A percentile compares a stretch with the other conserved stretches of the same genome.
Conservation (phyloP, 106 monocot genomes). For the Allium sativum region DNA sequence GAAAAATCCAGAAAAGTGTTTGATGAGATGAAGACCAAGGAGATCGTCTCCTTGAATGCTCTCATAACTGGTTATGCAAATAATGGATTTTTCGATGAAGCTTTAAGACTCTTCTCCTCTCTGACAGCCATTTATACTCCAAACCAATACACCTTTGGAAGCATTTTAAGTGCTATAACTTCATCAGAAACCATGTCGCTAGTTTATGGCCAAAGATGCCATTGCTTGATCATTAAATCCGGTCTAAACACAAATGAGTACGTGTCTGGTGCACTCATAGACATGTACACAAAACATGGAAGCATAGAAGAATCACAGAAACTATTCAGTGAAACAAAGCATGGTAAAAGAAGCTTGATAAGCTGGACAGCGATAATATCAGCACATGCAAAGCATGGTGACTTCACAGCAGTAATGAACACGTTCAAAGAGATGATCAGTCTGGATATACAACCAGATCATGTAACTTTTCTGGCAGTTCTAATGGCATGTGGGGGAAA, state of each 20-base stretch:
- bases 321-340: conserved; percentile 29
- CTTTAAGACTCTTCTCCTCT: conserved; percentile 45
- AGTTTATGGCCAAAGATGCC: conserved; percentile 51
- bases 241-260: conserved; percentile 46
- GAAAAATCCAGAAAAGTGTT: conserved; percentile 49
- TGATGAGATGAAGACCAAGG: conserved; percentile 32
- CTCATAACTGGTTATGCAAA: conserved; percentile 65
- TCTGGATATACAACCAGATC: conserved; percentile 42
- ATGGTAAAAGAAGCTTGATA: conserved; percentile 22
- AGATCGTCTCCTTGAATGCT: conserved; percentile 62
- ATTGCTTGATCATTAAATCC: conserved; percentile 35
- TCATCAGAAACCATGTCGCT: conserved; percentile 32
- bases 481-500: conserved; percentile 67
- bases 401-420: conserved; percentile 36
- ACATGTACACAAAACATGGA: conserved; percentile 65
- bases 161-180: conserved; percentile 59
- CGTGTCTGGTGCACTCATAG: conserved; percentile 54
- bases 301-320: conserved; percentile 32
- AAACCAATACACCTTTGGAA: conserved; percentile 70
- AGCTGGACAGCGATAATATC: conserved; percentile 81
- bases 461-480: conserved; percentile 50
- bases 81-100: conserved; percentile 45
- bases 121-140: conserved; percentile 29
- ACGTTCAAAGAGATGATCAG: conserved; percentile 47
- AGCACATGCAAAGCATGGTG: conserved; percentile 59